These are phyloP conservation scores for Ceratocystis ficicola DNA, from an alignment of 2,329 filamentous ascomycete species.

Conservation along the genomic window DNA sequence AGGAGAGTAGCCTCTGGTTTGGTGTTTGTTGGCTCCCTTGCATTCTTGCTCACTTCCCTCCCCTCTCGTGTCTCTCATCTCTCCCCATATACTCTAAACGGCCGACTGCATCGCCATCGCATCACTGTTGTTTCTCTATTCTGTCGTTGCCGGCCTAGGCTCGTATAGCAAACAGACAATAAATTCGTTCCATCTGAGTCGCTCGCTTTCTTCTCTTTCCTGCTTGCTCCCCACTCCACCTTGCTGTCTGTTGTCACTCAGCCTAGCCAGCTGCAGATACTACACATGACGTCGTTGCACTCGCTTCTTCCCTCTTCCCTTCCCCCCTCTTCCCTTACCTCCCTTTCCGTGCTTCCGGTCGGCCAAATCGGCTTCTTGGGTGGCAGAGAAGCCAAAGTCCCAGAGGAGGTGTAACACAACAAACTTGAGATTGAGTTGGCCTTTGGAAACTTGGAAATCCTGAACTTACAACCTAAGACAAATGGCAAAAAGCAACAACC, in stretches of 20 bases:
- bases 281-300: background rate
- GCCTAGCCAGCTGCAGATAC: background rate
- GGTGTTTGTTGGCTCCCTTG: too few relatives aligned
- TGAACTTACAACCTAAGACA: too few relatives aligned
- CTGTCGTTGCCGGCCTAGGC: background rate
- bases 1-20: too few relatives aligned
- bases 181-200: background rate
- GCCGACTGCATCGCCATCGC: background rate
- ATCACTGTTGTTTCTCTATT: background rate
- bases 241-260: background rate
- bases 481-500: too few relatives aligned
- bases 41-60: background rate
- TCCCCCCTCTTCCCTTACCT: background rate
- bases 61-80: background rate
- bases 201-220: background rate
- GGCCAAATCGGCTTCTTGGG: background rate
- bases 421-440: background rate
- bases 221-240: background rate
- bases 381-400: background rate
- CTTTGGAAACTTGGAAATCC: too few relatives aligned
- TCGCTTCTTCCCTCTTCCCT: background rate
- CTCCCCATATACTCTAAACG: background rate
- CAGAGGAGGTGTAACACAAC: background rate
- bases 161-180: background rate
- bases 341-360: conserved; percentile 7